A percentile compares a stretch with the other conserved stretches of the same genome.
These are phyloP conservation scores for Nemania abortiva DNA, from an alignment of 2,329 filamentous ascomycete genomes.

Conservation along the genomic window DNA sequence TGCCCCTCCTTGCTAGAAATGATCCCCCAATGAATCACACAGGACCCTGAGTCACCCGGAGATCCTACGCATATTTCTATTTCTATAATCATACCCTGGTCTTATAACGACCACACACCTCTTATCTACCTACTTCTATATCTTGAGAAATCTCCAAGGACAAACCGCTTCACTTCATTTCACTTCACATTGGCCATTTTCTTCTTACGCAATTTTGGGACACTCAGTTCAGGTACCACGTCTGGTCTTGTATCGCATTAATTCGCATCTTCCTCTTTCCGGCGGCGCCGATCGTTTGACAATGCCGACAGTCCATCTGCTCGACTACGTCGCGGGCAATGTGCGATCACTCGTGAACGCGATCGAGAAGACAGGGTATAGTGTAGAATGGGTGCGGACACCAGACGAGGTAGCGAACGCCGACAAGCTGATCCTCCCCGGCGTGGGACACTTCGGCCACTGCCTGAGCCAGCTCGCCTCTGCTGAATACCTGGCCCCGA, in stretches of 20 bases:
- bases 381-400: slow-evolving; percentile 89
- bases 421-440: slow-evolving; percentile 94
- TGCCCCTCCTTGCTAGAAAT: slow-evolving; percentile 46
- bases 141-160: neutral
- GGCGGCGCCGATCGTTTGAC: slow-evolving; percentile 45
- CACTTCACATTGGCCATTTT: neutral
- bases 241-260: neutral
- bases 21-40: slow-evolving; percentile 36
- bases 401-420: slow-evolving; percentile 87
- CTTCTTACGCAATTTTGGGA: neutral
- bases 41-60: slow-evolving; percentile 43
- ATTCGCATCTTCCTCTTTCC: neutral
- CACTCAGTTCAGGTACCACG: neutral
- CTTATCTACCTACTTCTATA: neutral
- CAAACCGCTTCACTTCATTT: neutral
- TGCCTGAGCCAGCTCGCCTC: slow-evolving; percentile 86
- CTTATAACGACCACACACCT: neutral
- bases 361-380: slow-evolving; percentile 94
- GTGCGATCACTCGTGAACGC: slow-evolving; percentile 96
- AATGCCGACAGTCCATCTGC: slow-evolving; percentile 82
- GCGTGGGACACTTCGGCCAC: slow-evolving; percentile 97
- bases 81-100: neutral
- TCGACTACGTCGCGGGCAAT: slow-evolving; percentile 95
- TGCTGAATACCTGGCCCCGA: slow-evolving; percentile 85
- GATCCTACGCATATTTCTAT: neutral